phyloP scores from a whole-genome alignment of 192 early-diverging fungal genomes.

The Obelidium mucronatum region DNA sequence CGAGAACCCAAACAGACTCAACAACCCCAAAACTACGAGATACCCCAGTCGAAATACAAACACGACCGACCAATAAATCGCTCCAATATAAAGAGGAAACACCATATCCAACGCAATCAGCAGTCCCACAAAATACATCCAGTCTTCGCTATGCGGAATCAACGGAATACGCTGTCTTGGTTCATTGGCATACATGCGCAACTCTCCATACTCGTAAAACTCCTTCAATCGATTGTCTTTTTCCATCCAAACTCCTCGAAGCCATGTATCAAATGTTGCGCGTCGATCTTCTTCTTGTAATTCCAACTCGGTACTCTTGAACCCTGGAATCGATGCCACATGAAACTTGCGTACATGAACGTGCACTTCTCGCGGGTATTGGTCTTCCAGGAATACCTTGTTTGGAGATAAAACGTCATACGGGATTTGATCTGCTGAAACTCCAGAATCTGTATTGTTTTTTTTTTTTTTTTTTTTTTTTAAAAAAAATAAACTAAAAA shows the following conservation, averaged over 20 bases:
- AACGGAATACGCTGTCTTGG: too few species aligned
- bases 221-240: slow-evolving; percentile 83
- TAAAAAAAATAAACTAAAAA: too few species aligned
- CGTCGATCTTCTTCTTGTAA: slow-evolving; percentile 58
- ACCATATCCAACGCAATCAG: not conserved
- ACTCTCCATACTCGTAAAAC: slow-evolving; percentile 79
- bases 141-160: not conserved
- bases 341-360: slow-evolving; percentile 69
- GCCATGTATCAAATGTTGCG: slow-evolving; percentile 74
- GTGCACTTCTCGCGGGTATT: slow-evolving; percentile 81
- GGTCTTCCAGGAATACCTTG: slow-evolving; percentile 74
- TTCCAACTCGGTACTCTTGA: slow-evolving; percentile 21
- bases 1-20: slow-evolving; percentile 5
- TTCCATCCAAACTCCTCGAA: slow-evolving; percentile 77
- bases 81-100: not conserved
- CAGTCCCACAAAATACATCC: not conserved
- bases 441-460: too few species aligned
- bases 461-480: too few species aligned
- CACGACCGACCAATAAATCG: not conserved
- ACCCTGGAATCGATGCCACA: slow-evolving; percentile 44
- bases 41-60: not conserved
- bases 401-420: slow-evolving; percentile 84
- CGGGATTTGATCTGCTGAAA: slow-evolving; percentile 70
- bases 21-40: not conserved
- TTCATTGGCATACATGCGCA: too few species aligned